Conservation (phyloP, 73 alveolate genomes). For the Paraurostyla sp. region DNA sequence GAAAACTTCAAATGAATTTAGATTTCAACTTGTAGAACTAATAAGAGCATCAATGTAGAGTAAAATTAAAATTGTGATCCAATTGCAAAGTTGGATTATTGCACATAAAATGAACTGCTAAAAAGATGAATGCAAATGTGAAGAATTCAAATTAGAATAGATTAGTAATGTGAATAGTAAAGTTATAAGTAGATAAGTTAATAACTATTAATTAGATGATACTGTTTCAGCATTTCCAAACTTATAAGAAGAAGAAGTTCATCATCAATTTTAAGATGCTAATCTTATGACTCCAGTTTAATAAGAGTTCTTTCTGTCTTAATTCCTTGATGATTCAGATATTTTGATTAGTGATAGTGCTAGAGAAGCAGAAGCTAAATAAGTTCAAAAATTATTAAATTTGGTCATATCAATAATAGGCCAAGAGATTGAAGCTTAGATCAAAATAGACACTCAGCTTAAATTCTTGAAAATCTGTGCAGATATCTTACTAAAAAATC, state of each 20-base stretch:
- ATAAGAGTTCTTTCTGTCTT: conserved; percentile 27
- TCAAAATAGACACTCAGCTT: conserved; percentile 6
- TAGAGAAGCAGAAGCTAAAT: conserved; percentile 1
- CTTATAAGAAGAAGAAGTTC: too few relatives aligned
- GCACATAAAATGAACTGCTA: not conserved
- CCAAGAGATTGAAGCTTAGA: conserved; percentile 3
- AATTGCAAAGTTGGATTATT: conserved; percentile 3
- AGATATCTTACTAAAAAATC: conserved; percentile 9
- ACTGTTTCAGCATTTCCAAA: too few relatives aligned
- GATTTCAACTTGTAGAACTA: conserved; percentile 6
- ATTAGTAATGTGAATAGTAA: not conserved
- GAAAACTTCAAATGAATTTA: conserved; percentile 5
- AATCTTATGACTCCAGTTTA: not conserved
- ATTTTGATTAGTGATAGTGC: not conserved
- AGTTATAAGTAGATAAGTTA: not conserved
- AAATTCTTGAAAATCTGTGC: conserved; percentile 19
- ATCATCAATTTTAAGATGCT: conserved; percentile 38
- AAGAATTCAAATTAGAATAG: not conserved
- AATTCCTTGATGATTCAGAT: conserved; percentile 23
- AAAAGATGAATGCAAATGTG: not conserved
- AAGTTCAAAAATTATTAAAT: not conserved
- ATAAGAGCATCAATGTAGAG: not conserved
- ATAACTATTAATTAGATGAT: not conserved
- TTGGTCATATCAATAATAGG: not conserved
- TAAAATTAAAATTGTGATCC: not conserved